These are phyloP conservation scores for Solanum chacoense DNA, from an alignment of 305 asterid species.

Conservation along the genomic window DNA sequence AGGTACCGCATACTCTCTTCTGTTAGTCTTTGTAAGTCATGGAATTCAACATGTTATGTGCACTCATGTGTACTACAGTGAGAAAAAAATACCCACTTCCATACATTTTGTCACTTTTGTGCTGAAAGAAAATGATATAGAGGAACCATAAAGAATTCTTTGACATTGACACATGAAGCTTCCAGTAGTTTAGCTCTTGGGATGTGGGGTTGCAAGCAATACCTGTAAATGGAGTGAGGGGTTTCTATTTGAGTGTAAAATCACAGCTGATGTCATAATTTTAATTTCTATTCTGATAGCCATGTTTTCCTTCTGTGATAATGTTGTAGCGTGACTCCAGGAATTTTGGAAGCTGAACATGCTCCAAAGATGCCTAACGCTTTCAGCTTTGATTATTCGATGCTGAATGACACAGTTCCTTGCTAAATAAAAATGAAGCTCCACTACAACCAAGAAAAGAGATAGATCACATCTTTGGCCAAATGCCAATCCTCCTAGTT, in stretches of 20 bases:
- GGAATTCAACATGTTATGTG: not conserved
- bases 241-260: not conserved
- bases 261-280: not conserved
- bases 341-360: not conserved
- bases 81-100: not conserved
- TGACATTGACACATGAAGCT: not conserved
- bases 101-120: not conserved
- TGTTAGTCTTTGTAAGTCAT: not conserved
- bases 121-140: not conserved
- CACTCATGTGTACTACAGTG: not conserved
- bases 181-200: not conserved
- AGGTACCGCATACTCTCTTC: not conserved
- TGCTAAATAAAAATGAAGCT: not conserved
- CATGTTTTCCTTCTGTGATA: not conserved
- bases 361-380: not conserved
- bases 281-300: not conserved
- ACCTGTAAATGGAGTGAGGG: not conserved
- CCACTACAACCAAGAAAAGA: not conserved
- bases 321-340: not conserved
- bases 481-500: not conserved
- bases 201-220: not conserved
- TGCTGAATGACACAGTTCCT: not conserved
- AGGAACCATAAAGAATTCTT: not conserved
- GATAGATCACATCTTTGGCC: not conserved
- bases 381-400: not conserved